Evolutionary conservation across 2,329 filamentous ascomycete genomes (phyloP).

Genomic region (Diaporthe nobilis): DNA sequence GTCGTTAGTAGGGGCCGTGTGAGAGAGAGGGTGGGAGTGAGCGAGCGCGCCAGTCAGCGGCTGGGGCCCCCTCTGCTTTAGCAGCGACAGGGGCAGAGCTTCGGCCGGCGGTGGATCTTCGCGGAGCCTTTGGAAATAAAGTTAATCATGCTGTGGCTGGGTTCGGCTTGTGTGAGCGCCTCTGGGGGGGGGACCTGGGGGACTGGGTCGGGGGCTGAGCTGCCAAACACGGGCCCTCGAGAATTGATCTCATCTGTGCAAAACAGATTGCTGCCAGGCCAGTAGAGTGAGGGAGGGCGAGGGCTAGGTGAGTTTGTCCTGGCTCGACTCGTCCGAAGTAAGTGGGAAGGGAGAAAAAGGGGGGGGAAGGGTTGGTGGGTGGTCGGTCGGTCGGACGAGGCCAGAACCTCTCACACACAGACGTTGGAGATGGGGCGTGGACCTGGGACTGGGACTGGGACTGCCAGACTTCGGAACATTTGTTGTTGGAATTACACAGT

Average conservation of each 20-base stretch:
- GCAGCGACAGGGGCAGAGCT: slow-evolving; percentile 18
- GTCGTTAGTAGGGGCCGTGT: not conserved
- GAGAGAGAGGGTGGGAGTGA: not conserved
- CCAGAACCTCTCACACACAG: not conserved
- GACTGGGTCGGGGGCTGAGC: slow-evolving; percentile 11
- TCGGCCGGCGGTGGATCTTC: slow-evolving; percentile 27
- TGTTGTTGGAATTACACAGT: not conserved
- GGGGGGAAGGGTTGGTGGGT: not conserved
- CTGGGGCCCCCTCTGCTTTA: not conserved
- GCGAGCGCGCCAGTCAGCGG: not conserved
- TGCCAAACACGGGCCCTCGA: not conserved
- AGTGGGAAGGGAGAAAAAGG: not conserved
- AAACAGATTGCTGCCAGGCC: not conserved
- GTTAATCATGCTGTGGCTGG: slow-evolving; percentile 33
- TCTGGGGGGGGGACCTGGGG: not conserved
- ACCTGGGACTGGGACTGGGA: not conserved
- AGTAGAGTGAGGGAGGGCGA: not conserved
- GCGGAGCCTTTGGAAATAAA: slow-evolving; percentile 22
- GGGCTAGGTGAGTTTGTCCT: not conserved
- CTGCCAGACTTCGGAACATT: not conserved
- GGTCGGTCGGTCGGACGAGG: slow-evolving; percentile 5
- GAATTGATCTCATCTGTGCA: slow-evolving; percentile 5
- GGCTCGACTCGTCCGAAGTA: slow-evolving; percentile 23
- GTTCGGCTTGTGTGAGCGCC: not conserved
- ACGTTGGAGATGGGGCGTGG: slow-evolving; percentile 9